Conservation (phyloP, 345 rosid species). For the Citrus inodora region DNA sequence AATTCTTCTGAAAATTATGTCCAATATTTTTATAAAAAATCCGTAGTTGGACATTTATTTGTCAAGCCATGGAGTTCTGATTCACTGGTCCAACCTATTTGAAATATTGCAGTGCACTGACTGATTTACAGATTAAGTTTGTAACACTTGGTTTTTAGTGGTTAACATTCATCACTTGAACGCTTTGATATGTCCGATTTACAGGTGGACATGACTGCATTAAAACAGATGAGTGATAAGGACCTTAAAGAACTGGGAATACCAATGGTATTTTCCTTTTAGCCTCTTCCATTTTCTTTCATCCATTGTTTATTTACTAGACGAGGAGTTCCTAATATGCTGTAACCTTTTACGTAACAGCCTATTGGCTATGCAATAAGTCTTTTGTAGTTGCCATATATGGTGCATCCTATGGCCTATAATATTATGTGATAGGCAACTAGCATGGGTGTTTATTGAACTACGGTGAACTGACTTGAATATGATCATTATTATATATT, state of each 20-base stretch:
- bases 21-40: neutral
- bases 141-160: neutral
- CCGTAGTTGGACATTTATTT: neutral
- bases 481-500: neutral
- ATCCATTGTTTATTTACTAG: neutral
- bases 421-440: neutral
- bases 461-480: neutral
- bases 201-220: slow-evolving; percentile 56
- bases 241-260: slow-evolving; percentile 59
- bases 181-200: neutral
- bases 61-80: neutral
- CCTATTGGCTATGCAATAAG: neutral
- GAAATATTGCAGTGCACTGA: neutral
- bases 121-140: neutral
- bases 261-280: slow-evolving; percentile 46
- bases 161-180: neutral
- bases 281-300: neutral
- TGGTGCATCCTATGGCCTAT: neutral
- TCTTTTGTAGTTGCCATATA: neutral
- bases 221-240: slow-evolving; percentile 51
- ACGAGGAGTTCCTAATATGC: neutral
- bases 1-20: neutral
- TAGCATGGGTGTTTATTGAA: neutral
- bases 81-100: neutral
- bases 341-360: neutral